A percentile compares a stretch with the other conserved stretches of the same genome.
Conservation (phyloP, 2,329 filamentous ascomycete species). For the Fusarium piperis region DNA sequence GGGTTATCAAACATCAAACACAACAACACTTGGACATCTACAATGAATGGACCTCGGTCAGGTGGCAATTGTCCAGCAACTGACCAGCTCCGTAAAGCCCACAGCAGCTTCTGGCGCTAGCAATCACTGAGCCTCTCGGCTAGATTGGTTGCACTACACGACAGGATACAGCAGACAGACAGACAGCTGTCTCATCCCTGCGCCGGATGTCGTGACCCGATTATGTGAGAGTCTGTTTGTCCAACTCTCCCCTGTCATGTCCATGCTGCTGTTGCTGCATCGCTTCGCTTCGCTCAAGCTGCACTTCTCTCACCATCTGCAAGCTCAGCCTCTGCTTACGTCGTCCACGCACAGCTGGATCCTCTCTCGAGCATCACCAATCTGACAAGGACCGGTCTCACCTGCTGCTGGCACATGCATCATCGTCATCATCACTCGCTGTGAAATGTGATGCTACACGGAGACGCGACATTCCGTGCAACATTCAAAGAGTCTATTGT, state of each 20-base stretch:
- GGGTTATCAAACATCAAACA: neutral
- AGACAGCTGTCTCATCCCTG: neutral
- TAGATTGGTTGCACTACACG: neutral
- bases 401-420: neutral
- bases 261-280: neutral
- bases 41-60: neutral
- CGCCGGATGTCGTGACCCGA: neutral
- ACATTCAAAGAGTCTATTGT: neutral
- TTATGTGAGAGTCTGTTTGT: constrained; percentile 18
- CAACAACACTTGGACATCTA: neutral
- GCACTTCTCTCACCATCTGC: constrained; percentile 1
- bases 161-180: neutral
- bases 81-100: neutral
- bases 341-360: constrained; percentile 6
- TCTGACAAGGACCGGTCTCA: neutral
- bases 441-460: neutral
- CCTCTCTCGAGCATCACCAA: neutral
- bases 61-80: neutral
- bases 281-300: neutral
- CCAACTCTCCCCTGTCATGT: neutral
- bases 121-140: neutral
- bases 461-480: neutral
- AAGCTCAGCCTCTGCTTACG: constrained; percentile 34
- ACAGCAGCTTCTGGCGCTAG: neutral
- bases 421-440: neutral